Conservation (phyloP, 2,329 filamentous ascomycete species). For the Pseudocercospora pini-densiflorae region DNA sequence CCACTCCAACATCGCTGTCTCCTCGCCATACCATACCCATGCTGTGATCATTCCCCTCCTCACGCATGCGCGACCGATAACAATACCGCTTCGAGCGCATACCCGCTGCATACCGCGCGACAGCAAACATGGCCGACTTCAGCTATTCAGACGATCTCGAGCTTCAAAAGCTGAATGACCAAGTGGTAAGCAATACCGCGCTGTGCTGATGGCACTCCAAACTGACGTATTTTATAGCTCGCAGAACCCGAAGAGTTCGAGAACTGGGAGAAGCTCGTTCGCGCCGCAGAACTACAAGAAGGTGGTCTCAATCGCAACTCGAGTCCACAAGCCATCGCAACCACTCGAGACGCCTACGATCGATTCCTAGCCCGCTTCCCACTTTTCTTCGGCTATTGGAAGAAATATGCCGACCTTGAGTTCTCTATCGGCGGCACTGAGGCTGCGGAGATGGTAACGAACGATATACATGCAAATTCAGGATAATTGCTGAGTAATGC, state of each 20-base stretch:
- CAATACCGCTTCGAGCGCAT: background rate
- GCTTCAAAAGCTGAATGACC: conserved; percentile 38
- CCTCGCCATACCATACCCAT: background rate
- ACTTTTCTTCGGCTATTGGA: conserved; percentile 97
- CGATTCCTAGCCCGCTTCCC: conserved; percentile 93
- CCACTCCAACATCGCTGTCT: background rate
- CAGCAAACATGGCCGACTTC: conserved; percentile 37
- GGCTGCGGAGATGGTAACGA: conserved; percentile 88
- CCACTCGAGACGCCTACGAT: conserved; percentile 86
- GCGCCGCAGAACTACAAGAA: conserved; percentile 80
- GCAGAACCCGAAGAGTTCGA: conserved; percentile 90
- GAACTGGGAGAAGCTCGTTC: conserved; percentile 89
- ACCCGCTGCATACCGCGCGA: background rate
- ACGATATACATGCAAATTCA: conserved; percentile 1
- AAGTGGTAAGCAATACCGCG: conserved; percentile 32
- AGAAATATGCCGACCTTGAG: conserved; percentile 97
- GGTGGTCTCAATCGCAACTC: conserved; percentile 96
- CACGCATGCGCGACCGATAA: background rate
- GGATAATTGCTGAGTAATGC: conserved; percentile 37
- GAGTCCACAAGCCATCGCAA: conserved; percentile 87
- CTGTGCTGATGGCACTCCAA: background rate
- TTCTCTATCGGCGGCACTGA: conserved; percentile 97
- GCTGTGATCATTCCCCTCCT: background rate
- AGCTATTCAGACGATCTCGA: conserved; percentile 38
- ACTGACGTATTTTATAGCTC: conserved; percentile 46